Evolutionary conservation across 805 yeast genomes (phyloP).

Genomic region (Vanderwaltozyma yarrowii): DNA sequence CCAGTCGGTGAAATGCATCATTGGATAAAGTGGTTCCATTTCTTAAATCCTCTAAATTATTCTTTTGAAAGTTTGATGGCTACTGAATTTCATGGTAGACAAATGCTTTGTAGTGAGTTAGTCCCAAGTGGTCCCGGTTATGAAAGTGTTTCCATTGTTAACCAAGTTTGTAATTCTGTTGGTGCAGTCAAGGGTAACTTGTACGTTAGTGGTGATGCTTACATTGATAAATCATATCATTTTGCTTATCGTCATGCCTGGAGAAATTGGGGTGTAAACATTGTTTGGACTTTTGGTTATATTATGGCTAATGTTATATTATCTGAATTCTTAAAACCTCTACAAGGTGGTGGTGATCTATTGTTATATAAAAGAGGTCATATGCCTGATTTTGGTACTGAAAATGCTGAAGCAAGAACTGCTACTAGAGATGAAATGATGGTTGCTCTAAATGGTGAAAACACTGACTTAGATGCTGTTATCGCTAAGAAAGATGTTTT

Average conservation of each 20-base stretch:
- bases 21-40: constrained; percentile 52
- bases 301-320: constrained; percentile 28
- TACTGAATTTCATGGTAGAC: constrained; percentile 45
- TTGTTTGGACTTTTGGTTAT: constrained; percentile 37
- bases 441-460: constrained; percentile 27
- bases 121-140: constrained; percentile 52
- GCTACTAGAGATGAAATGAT: constrained; percentile 33
- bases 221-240: constrained; percentile 31
- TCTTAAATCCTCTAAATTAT: constrained; percentile 39
- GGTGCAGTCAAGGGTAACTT: constrained; percentile 40
- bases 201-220: constrained; percentile 43
- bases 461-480: constrained; percentile 24
- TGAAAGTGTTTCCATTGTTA: constrained; percentile 29
- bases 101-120: constrained; percentile 39
- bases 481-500: constrained; percentile 41
- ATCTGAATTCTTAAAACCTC: constrained; percentile 30
- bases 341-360: constrained; percentile 33
- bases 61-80: constrained; percentile 46
- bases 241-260: constrained; percentile 41
- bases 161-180: constrained; percentile 41
- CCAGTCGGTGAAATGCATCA: constrained; percentile 41
- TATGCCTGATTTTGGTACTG: constrained; percentile 28
- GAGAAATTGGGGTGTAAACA: constrained; percentile 52
- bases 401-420: constrained; percentile 29
- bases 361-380: constrained; percentile 37